phyloP scores from a whole-genome alignment of 345 rosid genomes.

The Gossypium longicalyx region DNA sequence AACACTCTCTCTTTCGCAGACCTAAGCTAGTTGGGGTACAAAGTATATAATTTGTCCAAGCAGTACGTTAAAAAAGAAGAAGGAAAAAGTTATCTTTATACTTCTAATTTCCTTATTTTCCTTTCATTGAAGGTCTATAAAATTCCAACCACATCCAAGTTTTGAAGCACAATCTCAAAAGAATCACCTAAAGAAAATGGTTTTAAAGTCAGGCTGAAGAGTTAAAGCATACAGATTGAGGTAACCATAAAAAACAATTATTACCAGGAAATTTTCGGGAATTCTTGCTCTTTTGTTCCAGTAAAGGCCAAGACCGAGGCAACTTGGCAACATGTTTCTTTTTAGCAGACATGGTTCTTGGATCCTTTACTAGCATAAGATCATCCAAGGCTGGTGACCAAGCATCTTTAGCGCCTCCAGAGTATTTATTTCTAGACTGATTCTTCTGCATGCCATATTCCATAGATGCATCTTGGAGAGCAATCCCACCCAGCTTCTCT shows the following conservation, averaged over 20 bases:
- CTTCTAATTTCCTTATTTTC: background rate
- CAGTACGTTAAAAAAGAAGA: background rate
- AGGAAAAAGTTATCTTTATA: background rate
- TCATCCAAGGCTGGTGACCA: conserved; percentile 57
- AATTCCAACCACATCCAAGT: background rate
- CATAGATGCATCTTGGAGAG: conserved; percentile 69
- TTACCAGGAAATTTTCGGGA: conserved; percentile 67
- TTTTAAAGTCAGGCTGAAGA: conserved; percentile 1
- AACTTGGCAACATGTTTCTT: conserved; percentile 47
- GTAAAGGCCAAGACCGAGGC: conserved; percentile 68
- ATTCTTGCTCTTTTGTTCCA: conserved; percentile 54
- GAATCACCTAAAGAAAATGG: background rate
- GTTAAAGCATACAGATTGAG: conserved; percentile 1
- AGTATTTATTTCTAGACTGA: conserved; percentile 31
- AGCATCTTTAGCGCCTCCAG: conserved; percentile 27
- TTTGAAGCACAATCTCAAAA: background rate
- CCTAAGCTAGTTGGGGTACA: background rate
- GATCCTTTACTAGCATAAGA: conserved; percentile 63
- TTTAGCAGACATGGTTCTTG: conserved; percentile 58
- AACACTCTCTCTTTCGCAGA: background rate
- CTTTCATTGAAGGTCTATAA: background rate
- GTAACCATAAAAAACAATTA: conserved; percentile 11
- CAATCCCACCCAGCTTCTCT: conserved; percentile 59
- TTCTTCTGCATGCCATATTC: conserved; percentile 58
- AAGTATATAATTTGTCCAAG: background rate